Base-by-base conservation (phyloP, 2,329 filamentous ascomycete genomes). In the Scedosporium minutisporum region DNA sequence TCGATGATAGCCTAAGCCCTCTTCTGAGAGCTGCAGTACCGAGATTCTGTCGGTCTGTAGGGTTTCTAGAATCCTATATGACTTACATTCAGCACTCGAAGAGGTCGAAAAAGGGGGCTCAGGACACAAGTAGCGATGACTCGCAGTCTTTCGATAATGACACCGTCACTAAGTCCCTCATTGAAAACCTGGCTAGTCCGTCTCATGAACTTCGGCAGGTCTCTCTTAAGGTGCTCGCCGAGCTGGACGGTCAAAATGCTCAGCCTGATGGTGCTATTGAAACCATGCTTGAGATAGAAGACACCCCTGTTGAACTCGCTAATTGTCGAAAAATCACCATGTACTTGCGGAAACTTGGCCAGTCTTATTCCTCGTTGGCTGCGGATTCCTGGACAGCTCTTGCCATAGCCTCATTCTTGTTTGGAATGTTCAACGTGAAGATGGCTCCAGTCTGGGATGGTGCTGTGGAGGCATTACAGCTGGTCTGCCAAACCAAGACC, bases 371-470 rank as follows among this genome's bases (percentile, higher is more conserved):
- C 5, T 78, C 82, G 25, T 71, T 87, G 9, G 77, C 79, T 48
- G 76, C 82, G 2, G 80, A 83, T 44, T 83, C 83, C 1, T 90
- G 88, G 84, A 76, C 96, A 66, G 80, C 83, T 64, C 81, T 83
- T 68, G 85, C 91, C 6, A 82, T 97, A 33, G 90, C 93, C 0
- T 82, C 85, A 0, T 97, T 93, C 69, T 87, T 91, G 68, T 96
- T 97, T 68, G 95, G 95, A 58, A 83, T 97, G 74, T 81, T 97
- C 64, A 95, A 93, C 0, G 86, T 96, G 58, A 90, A 89, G 67
- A 80, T 97, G 66, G 84, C 92, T 0, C 91, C 91, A 42, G 80
- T 96, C 5, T 97, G 93, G 90, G 90, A 96, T 64, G 91, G 96
- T 68, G 84, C 90, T 0, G 85, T 88, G 60, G 83, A 86, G 62